Percentiles rank a stretch among this genome's conserved stretches.
Conservation (phyloP, 2,329 filamentous ascomycete genomes). For the Talaromyces sp. region DNA sequence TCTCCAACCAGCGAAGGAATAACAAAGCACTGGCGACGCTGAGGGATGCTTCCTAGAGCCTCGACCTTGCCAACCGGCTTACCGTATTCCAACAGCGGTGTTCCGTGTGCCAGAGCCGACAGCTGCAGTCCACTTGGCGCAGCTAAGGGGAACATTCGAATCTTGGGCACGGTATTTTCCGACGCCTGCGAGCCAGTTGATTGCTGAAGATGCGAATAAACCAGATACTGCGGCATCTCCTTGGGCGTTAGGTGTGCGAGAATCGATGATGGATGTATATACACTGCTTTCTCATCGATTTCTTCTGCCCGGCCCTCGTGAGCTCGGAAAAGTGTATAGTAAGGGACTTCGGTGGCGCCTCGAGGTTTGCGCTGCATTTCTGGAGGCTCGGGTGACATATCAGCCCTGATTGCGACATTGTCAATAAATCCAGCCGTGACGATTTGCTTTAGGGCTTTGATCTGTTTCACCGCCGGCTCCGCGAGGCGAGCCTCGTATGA, state of each 20-base stretch:
- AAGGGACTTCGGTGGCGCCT: constrained; percentile 88
- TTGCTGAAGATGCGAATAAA: constrained; percentile 82
- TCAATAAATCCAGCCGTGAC: constrained; percentile 90
- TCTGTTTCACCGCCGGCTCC: constrained; percentile 61
- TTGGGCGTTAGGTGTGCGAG: constrained; percentile 64
- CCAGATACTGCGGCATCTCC: constrained; percentile 79
- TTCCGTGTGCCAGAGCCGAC: constrained; percentile 73
- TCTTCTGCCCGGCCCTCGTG: constrained; percentile 41
- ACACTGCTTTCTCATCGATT: constrained; percentile 64
- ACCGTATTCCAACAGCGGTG: constrained; percentile 75
- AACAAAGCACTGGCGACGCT: constrained; percentile 73
- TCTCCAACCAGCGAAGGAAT: constrained; percentile 72
- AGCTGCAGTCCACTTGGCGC: constrained; percentile 72
- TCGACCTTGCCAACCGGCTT: constrained; percentile 86
- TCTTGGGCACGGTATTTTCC: constrained; percentile 57
- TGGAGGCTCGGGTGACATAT: constrained; percentile 71
- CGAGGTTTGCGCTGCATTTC: constrained; percentile 65
- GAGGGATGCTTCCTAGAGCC: constrained; percentile 42
- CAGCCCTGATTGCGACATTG: constrained; percentile 85
- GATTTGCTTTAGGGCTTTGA: constrained; percentile 83
- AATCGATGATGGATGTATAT: constrained; percentile 79
- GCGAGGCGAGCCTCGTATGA: constrained; percentile 49
- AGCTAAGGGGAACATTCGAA: constrained; percentile 83
- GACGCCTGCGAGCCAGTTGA: constrained; percentile 48
- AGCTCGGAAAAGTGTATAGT: constrained; percentile 76